These are phyloP conservation scores for Kodamaea plutei DNA, from an alignment of 1,139 yeast species.

Conservation along the genomic window DNA sequence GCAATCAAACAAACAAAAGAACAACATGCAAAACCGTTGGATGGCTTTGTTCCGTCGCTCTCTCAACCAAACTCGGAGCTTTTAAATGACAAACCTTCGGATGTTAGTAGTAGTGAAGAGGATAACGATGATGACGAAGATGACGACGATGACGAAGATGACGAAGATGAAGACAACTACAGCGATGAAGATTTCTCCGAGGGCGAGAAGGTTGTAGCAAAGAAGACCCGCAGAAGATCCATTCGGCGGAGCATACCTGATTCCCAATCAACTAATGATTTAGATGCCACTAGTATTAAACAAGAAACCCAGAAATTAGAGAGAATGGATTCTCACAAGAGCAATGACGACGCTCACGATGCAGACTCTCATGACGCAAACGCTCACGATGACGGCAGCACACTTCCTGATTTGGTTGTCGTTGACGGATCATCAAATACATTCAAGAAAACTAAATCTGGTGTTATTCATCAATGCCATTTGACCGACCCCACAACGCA, in stretches of 20 bases:
- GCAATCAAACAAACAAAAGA: no score
- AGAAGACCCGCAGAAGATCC: no score
- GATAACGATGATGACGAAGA: slow-evolving; percentile 6
- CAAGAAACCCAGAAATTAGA: background rate
- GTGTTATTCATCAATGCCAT: slow-evolving; percentile 42
- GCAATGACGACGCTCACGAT: slow-evolving; percentile 1
- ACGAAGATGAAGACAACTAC: slow-evolving; percentile 6
- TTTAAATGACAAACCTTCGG: slow-evolving; percentile 14
- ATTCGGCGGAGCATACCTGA: no score
- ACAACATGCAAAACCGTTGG: no score
- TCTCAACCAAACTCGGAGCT: no score
- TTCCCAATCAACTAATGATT: slow-evolving; percentile 5
- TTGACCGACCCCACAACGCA: slow-evolving; percentile 32
- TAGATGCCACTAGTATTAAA: no score
- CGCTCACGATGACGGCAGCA: slow-evolving; percentile 9
- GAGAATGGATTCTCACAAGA: slow-evolving; percentile 1
- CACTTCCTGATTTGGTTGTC: slow-evolving; percentile 7
- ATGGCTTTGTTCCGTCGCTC: no score
- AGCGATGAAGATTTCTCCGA: slow-evolving; percentile 5
- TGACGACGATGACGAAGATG: slow-evolving; percentile 5
- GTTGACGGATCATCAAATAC: slow-evolving; percentile 16
- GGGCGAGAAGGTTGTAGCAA: slow-evolving; percentile 4
- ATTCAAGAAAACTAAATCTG: slow-evolving; percentile 22
- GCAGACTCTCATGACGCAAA: slow-evolving; percentile 5
- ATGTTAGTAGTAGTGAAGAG: slow-evolving; percentile 14